Conservation (phyloP, 768 basidiomycete genomes). For the Mycena floridula region DNA sequence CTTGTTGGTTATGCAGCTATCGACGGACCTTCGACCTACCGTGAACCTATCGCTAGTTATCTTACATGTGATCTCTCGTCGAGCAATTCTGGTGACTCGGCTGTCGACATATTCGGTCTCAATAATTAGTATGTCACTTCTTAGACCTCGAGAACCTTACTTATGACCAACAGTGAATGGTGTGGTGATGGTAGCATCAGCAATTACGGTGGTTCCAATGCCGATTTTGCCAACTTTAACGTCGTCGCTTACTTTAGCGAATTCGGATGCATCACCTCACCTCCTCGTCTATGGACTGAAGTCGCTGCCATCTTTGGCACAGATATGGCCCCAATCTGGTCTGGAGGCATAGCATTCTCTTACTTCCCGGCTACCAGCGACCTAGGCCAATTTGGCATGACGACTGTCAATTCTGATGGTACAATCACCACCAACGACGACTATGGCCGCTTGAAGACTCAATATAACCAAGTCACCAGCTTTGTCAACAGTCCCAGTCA, state of each 20-base stretch:
- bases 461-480: conserved; percentile 52
- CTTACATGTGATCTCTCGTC: conserved; percentile 66
- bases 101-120: conserved; percentile 83
- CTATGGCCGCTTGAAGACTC: conserved; percentile 55
- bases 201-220: conserved; percentile 50
- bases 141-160: conserved; percentile 1
- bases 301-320: conserved; percentile 63
- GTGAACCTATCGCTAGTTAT: conserved; percentile 67
- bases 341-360: conserved; percentile 83
- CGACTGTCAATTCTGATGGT: conserved; percentile 60
- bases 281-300: conserved; percentile 77
- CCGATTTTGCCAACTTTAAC: conserved; percentile 57
- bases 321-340: conserved; percentile 75
- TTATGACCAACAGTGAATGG: conserved; percentile 77
- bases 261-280: conserved; percentile 64
- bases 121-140: conserved; percentile 68
- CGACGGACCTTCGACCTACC: conserved; percentile 60
- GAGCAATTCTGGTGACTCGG: conserved; percentile 44
- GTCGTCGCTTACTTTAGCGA: conserved; percentile 88
- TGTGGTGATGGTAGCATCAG: conserved; percentile 65
- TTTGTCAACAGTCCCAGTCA: conserved; percentile 53
- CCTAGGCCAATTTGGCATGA: conserved; percentile 79
- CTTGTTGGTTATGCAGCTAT: conserved; percentile 86
- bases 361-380: conserved; percentile 82
- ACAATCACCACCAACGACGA: conserved; percentile 67